Conservation (phyloP, 495 filamentous ascomycete species). For the Penicillium cosmopolitanum region DNA sequence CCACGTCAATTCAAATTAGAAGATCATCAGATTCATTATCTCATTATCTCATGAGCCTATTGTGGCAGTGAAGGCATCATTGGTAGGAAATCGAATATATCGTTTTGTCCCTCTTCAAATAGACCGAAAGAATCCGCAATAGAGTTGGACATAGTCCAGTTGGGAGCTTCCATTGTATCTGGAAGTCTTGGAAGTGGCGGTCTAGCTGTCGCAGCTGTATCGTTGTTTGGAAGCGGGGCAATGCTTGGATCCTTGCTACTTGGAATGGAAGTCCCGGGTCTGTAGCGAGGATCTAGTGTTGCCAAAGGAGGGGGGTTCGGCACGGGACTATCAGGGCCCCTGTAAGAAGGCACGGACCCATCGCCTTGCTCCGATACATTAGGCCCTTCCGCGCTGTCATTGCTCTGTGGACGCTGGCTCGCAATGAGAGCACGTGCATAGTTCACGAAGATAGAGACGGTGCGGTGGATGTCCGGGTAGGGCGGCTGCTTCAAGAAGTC, state of each 20-base stretch:
- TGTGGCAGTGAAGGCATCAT: constrained; percentile 45
- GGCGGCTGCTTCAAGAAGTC: constrained; percentile 48
- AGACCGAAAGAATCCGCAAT: constrained; percentile 50
- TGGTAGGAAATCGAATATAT: constrained; percentile 49
- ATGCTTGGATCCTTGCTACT: constrained; percentile 28
- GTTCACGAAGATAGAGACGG: constrained; percentile 48
- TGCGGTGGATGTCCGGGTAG: constrained; percentile 49
- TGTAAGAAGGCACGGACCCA: constrained; percentile 18
- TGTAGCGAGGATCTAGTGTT: constrained; percentile 28
- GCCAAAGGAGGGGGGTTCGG: constrained; percentile 25
- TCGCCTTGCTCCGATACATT: constrained; percentile 24
- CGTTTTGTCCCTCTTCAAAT: constrained; percentile 50
- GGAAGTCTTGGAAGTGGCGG: constrained; percentile 36
- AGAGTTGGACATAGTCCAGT: constrained; percentile 46
- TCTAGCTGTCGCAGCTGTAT: constrained; percentile 30
- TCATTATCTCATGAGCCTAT: constrained; percentile 14
- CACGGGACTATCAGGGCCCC: constrained; percentile 24
- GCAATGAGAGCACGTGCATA: constrained; percentile 45
- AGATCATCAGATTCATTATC: background rate
- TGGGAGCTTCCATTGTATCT: constrained; percentile 45
- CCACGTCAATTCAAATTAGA: background rate
- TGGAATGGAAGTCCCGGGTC: constrained; percentile 21
- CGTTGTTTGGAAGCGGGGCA: constrained; percentile 26
- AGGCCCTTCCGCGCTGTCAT: constrained; percentile 23
- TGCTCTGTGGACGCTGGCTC: constrained; percentile 32